Evolutionary conservation across 805 yeast species (phyloP), one percentile per base, ranked within the genome.

Genomic region (Metschnikowia shivogae): DNA sequence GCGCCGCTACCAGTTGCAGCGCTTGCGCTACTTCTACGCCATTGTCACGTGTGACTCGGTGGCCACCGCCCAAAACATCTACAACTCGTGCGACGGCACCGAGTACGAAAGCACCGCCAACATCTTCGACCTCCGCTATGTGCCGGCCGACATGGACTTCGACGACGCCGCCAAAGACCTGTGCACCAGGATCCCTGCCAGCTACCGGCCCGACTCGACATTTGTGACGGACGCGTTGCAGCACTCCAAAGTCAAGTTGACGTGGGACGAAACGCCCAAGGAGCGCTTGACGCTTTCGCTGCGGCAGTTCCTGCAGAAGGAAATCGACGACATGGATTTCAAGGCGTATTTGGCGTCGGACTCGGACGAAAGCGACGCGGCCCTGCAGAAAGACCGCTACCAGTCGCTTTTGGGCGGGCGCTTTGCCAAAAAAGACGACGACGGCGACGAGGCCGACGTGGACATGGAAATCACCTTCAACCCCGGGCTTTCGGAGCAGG

Each of bases 181-280:
- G 28, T 88, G 97, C 67, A 67, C 70, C 19, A 78, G 78, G 50
- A 69, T 89, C 7, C 96, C 98, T 6, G 67, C 81, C 2, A 78
- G 78, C 39, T 93, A 93, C 65, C 82, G 80, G 54, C 99, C 99
- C 14, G 73, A 73, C 43, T 59, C 72, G 2, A 72, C 76, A 8
- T 93, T 93, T 64, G 86, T 87, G 27, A 93, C 99, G 3, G 97
- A 88, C 67, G 99, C 99, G 0, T 73, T 93, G 48, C 97, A 93
- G 62, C 96, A 89, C 61, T 90, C 98, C 12, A 93, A 90, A 59
- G 99, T 93, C 40, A 90, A 88, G 63, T 74, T 93, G 54, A 90
- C 98, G 0, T 93, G 99, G 99, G 99, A 93, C 65, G 98, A 92
- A 68, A 95, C 98, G 0, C 98, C 99, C 6, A 84, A 82, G 46